A percentile compares a stretch with the other conserved stretches of the same genome.
Conservation (phyloP, 139 green algal species). For the Chlorella sp. region DNA sequence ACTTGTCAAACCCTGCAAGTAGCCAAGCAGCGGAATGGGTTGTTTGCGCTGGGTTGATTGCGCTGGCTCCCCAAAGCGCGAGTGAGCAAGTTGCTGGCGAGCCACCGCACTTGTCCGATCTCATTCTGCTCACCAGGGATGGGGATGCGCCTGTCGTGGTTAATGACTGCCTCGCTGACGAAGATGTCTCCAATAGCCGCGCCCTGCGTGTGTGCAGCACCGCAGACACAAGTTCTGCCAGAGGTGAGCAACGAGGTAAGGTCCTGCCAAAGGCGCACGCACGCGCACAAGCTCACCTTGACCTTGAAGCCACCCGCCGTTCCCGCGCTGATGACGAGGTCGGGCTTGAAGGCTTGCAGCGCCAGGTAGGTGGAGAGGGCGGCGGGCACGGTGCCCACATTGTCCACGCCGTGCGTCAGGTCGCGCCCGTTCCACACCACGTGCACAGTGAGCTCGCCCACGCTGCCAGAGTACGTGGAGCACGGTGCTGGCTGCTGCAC, state of each 20-base stretch:
- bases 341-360: slow-evolving; percentile 61
- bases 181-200: slow-evolving; percentile 91
- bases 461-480: slow-evolving; percentile 55
- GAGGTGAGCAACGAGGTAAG: no score
- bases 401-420: slow-evolving; percentile 65
- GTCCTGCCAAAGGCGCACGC: no score
- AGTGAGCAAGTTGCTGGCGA: no score
- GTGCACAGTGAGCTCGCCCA: slow-evolving; percentile 50
- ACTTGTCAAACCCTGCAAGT: slow-evolving; percentile 80
- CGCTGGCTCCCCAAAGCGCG: no score
- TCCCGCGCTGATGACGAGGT: slow-evolving; percentile 88
- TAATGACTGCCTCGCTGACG: slow-evolving; percentile 59
- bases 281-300: no score
- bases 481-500: slow-evolving; percentile 57
- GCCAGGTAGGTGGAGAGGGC: slow-evolving; percentile 81
- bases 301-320: slow-evolving; percentile 91
- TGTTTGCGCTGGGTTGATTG: no score
- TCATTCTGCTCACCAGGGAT: no score
- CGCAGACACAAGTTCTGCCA: no score
- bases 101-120: no score
- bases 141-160: slow-evolving; percentile 94
- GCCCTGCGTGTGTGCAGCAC: slow-evolving; percentile 37
- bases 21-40: no score
- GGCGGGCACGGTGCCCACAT: slow-evolving; percentile 85
- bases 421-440: slow-evolving; percentile 77